Evolutionary conservation across 441 rosid genomes (phyloP).

Genomic region (Corymbia citriodora): DNA sequence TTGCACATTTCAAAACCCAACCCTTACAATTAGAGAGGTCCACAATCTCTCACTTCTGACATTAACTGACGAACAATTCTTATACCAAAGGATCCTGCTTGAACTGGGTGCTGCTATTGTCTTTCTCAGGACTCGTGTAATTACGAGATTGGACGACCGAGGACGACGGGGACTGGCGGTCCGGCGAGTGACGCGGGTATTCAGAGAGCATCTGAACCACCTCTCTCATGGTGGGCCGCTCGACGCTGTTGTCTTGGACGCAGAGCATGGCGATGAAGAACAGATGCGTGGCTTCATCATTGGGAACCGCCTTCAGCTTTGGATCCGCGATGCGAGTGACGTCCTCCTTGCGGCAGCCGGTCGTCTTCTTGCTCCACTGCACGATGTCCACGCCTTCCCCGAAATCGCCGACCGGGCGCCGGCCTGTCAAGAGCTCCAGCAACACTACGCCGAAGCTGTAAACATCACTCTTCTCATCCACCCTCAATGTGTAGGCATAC

Average conservation of each 20-base stretch:
- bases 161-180: conserved; percentile 29
- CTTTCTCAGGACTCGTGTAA: background rate
- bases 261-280: conserved; percentile 40
- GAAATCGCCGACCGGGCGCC: conserved; percentile 36
- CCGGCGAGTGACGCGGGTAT: conserved; percentile 27
- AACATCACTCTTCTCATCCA: conserved; percentile 47
- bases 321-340: conserved; percentile 22
- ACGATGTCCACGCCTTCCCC: conserved; percentile 43
- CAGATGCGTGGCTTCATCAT: conserved; percentile 34
- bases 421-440: conserved; percentile 33
- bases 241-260: conserved; percentile 38
- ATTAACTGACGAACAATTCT: background rate
- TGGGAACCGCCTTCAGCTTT: conserved; percentile 24
- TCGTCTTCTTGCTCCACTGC: conserved; percentile 30
- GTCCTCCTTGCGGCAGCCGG: conserved; percentile 26
- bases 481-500: conserved; percentile 41
- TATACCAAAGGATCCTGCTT: background rate
- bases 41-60: background rate
- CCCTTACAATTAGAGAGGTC: background rate
- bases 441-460: conserved; percentile 45
- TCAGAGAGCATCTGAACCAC: conserved; percentile 49
- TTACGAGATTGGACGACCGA: conserved; percentile 1
- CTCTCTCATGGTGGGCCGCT: conserved; percentile 50
- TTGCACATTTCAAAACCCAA: background rate
- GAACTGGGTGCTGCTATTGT: background rate